Evolutionary conservation across 176 grass and related monocot genomes (phyloP), one percentile per base, ranked within the genome.

Genomic region (Triticum timopheevii): DNA sequence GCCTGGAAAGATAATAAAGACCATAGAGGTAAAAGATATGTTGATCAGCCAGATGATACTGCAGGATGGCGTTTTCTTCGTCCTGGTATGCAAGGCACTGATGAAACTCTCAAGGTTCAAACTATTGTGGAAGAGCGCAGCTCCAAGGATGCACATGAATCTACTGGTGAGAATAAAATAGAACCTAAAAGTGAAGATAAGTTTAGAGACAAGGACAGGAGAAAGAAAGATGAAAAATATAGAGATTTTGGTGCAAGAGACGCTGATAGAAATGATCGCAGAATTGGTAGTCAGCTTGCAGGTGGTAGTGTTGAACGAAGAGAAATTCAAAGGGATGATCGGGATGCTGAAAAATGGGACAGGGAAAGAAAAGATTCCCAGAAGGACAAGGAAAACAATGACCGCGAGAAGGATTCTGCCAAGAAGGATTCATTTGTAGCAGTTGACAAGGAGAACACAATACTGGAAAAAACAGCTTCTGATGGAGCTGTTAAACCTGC

Each of bases 301-400:
- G 87, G 64, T 23, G 69, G 80, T 84, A 78, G 70, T 82, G 66
- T 36, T 74, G 89, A 97, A 78, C 68, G 90, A 66, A 92, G 87
- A 91, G 86, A 95, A 65, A 81, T 85, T 68, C 90, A 89, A 76
- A 95, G 91, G 87, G 88, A 95, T 84, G 92, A 95, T 52, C 91
- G 90, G 86, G 87, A 93, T 85, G 61, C 67, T 62, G 95, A 95
- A 35, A 95, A 90, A 75, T 89, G 74, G 93, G 93, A 91, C 17
- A 91, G 87, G 80, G 87, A 91, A 86, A 90, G 80, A 82, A 93
- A 88, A 58, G 95, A 92, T 78, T 25, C 83, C 30, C 83, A 82
- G 72, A 91, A 91, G 56, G 88, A 91, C 7, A 93, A 89, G 88
- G 90, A 92, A 93, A 31, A 61, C 31, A 89, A 91, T 82, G 91